Conservation (phyloP, 495 filamentous ascomycete genomes). For the Aspergillus campestris region DNA sequence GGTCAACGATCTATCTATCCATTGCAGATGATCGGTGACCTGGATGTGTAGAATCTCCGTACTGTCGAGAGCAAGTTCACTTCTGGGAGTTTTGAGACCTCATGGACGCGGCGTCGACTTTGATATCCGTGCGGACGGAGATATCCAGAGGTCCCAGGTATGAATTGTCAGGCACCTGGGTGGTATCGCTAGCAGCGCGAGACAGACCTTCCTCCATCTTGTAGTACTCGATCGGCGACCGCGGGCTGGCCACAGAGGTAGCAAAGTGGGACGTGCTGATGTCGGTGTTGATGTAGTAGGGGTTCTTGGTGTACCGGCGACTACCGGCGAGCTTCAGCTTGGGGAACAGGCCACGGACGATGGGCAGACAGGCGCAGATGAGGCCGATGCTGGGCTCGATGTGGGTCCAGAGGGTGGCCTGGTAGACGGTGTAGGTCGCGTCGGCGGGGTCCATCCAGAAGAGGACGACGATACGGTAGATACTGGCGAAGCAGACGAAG, state of each 20-base stretch:
- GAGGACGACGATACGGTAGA: constrained; percentile 49
- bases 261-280: constrained; percentile 20
- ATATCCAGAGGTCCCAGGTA: constrained; percentile 18
- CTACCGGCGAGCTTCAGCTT: constrained; percentile 21
- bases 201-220: constrained; percentile 24
- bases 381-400: constrained; percentile 50
- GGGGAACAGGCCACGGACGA: constrained; percentile 45
- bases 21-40: no score
- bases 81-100: neutral
- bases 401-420: constrained; percentile 49
- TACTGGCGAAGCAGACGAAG: constrained; percentile 40
- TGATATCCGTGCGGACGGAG: constrained; percentile 19
- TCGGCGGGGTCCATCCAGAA: constrained; percentile 41
- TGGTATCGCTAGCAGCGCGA: constrained; percentile 3
- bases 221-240: constrained; percentile 23
- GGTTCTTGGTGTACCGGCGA: constrained; percentile 15
- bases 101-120: constrained; percentile 7
- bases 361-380: constrained; percentile 49
- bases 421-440: constrained; percentile 40
- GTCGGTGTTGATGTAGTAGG: constrained; percentile 25
- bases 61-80: no score
- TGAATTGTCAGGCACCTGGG: neutral
- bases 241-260: constrained; percentile 11
- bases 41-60: no score
- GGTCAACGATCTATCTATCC: no score